Evolutionary conservation across 495 filamentous ascomycete species (phyloP).

Genomic region (Hypomontagnella monticulosa): DNA sequence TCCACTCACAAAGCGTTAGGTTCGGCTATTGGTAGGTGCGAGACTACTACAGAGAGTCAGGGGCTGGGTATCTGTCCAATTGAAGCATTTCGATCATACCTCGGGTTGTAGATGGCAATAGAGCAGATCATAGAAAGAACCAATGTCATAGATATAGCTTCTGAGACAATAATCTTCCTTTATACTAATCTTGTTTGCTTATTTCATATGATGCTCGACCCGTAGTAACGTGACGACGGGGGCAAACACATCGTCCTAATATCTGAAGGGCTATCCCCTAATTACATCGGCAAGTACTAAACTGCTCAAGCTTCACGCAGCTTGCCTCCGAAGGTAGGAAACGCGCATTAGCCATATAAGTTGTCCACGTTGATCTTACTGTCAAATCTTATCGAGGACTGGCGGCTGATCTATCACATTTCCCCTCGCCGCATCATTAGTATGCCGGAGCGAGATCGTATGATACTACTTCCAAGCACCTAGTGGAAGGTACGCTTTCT

Average conservation of each 20-base stretch:
- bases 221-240: slow-evolving; percentile 23
- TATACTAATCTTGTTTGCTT: slow-evolving; percentile 35
- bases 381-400: slow-evolving; percentile 20
- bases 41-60: slow-evolving; percentile 15
- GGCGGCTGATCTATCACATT: slow-evolving; percentile 45
- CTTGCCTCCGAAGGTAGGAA: slow-evolving; percentile 37
- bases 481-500: neutral
- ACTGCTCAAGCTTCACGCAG: slow-evolving; percentile 37
- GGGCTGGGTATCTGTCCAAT: neutral
- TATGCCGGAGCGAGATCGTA: slow-evolving; percentile 16
- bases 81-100: slow-evolving; percentile 8
- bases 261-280: slow-evolving; percentile 13
- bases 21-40: neutral
- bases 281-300: slow-evolving; percentile 21
- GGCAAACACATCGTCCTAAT: slow-evolving; percentile 30
- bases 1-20: slow-evolving; percentile 5
- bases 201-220: slow-evolving; percentile 7
- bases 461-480: slow-evolving; percentile 16
- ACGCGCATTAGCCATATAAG: slow-evolving; percentile 38
- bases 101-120: neutral
- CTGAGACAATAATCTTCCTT: slow-evolving; percentile 8
- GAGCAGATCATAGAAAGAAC: neutral
- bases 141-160: neutral
- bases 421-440: slow-evolving; percentile 16
- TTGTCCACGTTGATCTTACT: slow-evolving; percentile 33